Evolutionary conservation across 2,329 filamentous ascomycete genomes (phyloP).

Genomic region (Fusarium citri): DNA sequence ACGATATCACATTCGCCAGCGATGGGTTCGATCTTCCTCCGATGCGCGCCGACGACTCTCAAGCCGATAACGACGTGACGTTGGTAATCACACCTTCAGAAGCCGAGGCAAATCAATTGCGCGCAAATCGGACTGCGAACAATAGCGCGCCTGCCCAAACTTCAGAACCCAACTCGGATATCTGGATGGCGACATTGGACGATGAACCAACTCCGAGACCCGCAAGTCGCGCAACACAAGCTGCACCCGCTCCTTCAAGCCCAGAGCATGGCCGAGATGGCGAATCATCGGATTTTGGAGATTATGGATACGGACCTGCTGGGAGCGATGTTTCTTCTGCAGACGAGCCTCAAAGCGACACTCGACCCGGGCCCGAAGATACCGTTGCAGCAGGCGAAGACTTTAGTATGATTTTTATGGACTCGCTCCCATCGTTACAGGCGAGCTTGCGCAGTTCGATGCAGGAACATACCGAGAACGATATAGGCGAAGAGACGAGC

Average conservation of each 20-base stretch:
- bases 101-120: constrained; percentile 18
- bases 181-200: constrained; percentile 59
- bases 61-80: constrained; percentile 46
- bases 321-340: constrained; percentile 52
- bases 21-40: constrained; percentile 33
- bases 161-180: constrained; percentile 53
- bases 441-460: constrained; percentile 53
- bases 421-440: constrained; percentile 64
- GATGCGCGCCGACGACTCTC: constrained; percentile 44
- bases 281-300: constrained; percentile 36
- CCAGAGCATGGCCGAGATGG: constrained; percentile 25
- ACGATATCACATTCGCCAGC: constrained; percentile 44
- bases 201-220: constrained; percentile 54
- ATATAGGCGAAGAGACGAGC: constrained; percentile 67
- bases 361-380: constrained; percentile 49
- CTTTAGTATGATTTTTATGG: constrained; percentile 70
- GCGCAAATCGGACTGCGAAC: constrained; percentile 14
- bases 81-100: constrained; percentile 43
- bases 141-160: constrained; percentile 42
- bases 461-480: constrained; percentile 52
- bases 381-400: constrained; percentile 64
- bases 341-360: constrained; percentile 46
- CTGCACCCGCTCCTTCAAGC: constrained; percentile 22
- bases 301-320: constrained; percentile 48
- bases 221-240: constrained; percentile 26